Percentiles rank a stretch among this genome's conserved stretches.
Evolutionary conservation across 1,284 basidiomycete species (phyloP).

Genomic region (Inonotus hispidus): DNA sequence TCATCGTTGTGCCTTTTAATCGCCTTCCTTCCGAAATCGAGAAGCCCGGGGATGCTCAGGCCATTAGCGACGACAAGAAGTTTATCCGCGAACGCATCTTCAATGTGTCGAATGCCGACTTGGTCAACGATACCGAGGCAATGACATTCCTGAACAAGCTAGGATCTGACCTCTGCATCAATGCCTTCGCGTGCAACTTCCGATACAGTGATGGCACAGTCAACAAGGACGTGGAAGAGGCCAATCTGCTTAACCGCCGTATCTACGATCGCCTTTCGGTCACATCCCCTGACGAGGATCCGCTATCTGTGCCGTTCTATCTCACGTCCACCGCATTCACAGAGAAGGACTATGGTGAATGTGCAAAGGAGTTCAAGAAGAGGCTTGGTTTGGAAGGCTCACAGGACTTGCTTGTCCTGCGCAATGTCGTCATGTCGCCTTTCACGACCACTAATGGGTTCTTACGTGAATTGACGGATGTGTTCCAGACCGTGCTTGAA

Average conservation of each 20-base stretch:
- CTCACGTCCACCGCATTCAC: conserved; percentile 33
- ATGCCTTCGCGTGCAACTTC: conserved; percentile 44
- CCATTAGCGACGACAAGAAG: conserved; percentile 30
- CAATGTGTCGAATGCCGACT: conserved; percentile 28
- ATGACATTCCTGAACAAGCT: conserved; percentile 29
- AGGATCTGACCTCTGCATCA: conserved; percentile 42
- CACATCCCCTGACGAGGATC: conserved; percentile 26
- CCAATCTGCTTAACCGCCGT: conserved; percentile 38
- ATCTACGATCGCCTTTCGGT: conserved; percentile 37
- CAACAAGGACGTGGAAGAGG: conserved; percentile 39
- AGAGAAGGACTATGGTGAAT: conserved; percentile 31
- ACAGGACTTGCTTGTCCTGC: conserved; percentile 34
- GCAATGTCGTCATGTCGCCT: conserved; percentile 41
- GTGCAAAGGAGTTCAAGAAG: conserved; percentile 31
- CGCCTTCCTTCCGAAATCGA: conserved; percentile 25
- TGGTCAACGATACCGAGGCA: conserved; percentile 32
- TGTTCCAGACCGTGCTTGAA: conserved; percentile 31
- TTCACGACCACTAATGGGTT: conserved; percentile 35
- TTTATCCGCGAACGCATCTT: conserved; percentile 37
- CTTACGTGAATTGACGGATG: conserved; percentile 29
- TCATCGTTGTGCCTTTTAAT: conserved; percentile 36
- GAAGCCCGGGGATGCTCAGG: conserved; percentile 12
- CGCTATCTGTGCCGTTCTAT: conserved; percentile 30
- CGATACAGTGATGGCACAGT: conserved; percentile 27
- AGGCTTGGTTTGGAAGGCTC: conserved; percentile 33